Evolutionary conservation across 441 rosid genomes (phyloP), one percentile per base, ranked within the genome.

Genomic region (Gossypium gossypioides): DNA sequence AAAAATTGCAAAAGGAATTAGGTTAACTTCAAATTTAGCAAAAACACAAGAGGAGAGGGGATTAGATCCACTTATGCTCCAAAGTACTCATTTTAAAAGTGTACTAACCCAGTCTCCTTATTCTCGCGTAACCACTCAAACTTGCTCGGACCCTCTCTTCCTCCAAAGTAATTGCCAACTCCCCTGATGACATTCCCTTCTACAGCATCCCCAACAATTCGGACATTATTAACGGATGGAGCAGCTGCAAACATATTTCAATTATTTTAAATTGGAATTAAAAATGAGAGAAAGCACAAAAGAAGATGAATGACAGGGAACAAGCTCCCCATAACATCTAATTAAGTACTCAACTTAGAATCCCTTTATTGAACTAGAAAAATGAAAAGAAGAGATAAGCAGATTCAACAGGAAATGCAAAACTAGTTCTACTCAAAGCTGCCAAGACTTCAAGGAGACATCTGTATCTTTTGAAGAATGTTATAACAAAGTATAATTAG

Each of bases 71-170:
- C 34, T 69, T 10, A 34, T 16, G 50, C 46, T 24, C 56, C 25
- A 0, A 42, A 25, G 57, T 16, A 44, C 46, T 60, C 59, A 48
- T 48, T 22, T 24, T 27, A 77, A 68, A 56, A 74, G 61, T 32
- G 72, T 69, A 84, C 96, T 83, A 80, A 91, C 99, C 99, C 90
- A 12, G 84, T 86, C 79, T 91, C 91, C 75, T 78, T 86, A 78
- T 82, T 85, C 83, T 92, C 90, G 21, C 91, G 86, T 74, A 91
- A 81, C 99, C 97, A 96, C 62, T 96, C 87, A 76, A 91, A 96
- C 88, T 89, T 92, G 92, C 97, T 96, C 8, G 99, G 98, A 75
- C 99, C 98, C 79, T 96, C 99, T 86, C 81, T 84, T 75, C 99
- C 99, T 62, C 99, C 99, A 84, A 92, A 96, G 88, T 96, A 96